Evolutionary conservation across 2,329 filamentous ascomycete species (phyloP).

Genomic region (Xylariaceae sp.): DNA sequence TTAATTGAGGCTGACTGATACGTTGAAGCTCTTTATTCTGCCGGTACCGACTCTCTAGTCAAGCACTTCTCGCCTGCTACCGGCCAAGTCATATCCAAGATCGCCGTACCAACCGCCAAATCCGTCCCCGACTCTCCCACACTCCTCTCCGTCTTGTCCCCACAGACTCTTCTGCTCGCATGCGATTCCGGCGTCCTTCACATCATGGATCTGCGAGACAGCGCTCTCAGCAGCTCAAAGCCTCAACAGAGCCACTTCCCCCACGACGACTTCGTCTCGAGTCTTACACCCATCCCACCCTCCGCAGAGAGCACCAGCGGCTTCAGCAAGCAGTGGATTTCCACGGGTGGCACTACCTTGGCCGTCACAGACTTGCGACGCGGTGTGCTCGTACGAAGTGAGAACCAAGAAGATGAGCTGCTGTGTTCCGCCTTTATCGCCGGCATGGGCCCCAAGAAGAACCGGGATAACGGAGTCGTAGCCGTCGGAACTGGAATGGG

Average conservation of each 20-base stretch:
- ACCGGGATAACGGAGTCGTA: slow-evolving; percentile 65
- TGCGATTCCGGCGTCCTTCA: slow-evolving; percentile 89
- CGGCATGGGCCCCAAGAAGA: slow-evolving; percentile 63
- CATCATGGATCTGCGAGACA: slow-evolving; percentile 74
- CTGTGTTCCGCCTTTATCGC: slow-evolving; percentile 75
- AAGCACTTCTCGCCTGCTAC: slow-evolving; percentile 54
- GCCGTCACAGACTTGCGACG: slow-evolving; percentile 83
- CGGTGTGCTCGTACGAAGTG: slow-evolving; percentile 80
- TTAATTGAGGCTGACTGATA: slow-evolving; percentile 15
- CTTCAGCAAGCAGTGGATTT: slow-evolving; percentile 91
- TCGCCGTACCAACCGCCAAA: slow-evolving; percentile 60
- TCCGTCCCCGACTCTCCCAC: slow-evolving; percentile 65
- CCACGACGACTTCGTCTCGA: slow-evolving; percentile 90
- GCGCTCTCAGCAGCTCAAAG: slow-evolving; percentile 49
- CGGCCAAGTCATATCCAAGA: slow-evolving; percentile 72
- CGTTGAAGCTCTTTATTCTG: slow-evolving; percentile 53
- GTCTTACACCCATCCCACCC: slow-evolving; percentile 75
- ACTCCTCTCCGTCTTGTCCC: slow-evolving; percentile 75
- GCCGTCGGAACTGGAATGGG: slow-evolving; percentile 73
- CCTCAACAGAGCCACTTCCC: slow-evolving; percentile 78
- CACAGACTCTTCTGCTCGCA: slow-evolving; percentile 80
- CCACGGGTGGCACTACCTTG: slow-evolving; percentile 84
- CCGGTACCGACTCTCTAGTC: slow-evolving; percentile 55
- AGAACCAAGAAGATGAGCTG: slow-evolving; percentile 92
- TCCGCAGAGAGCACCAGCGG: slow-evolving; percentile 78